Percentiles rank a stretch among this genome's conserved stretches.
Evolutionary conservation across 805 yeast genomes (phyloP).

Genomic region (Candida multigemmis): DNA sequence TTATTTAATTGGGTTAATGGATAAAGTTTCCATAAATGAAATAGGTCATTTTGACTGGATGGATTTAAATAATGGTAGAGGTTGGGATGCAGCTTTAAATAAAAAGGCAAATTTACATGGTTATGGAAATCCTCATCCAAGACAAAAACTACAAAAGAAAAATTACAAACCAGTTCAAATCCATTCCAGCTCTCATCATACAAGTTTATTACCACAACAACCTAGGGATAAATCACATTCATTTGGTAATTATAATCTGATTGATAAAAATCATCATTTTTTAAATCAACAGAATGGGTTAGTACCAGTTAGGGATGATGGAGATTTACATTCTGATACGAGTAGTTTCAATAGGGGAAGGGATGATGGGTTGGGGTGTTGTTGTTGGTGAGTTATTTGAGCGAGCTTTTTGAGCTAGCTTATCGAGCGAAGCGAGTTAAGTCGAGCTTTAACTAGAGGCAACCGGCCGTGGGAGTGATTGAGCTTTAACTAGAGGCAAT

Average conservation of each 20-base stretch:
- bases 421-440: too few species aligned
- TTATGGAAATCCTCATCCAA: conserved; percentile 66
- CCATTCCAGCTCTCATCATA: neutral
- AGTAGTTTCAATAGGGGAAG: conserved; percentile 18
- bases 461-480: too few species aligned
- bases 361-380: too few species aligned
- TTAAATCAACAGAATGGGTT: conserved; percentile 17
- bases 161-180: conserved; percentile 8
- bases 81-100: conserved; percentile 72
- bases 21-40: conserved; percentile 52
- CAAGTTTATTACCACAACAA: conserved; percentile 3
- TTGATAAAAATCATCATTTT: conserved; percentile 8
- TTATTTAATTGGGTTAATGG: conserved; percentile 67
- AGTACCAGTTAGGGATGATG: conserved; percentile 24
- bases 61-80: conserved; percentile 69
- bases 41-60: conserved; percentile 78
- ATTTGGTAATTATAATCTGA: conserved; percentile 9
- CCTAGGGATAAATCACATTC: conserved; percentile 9
- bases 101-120: conserved; percentile 78
- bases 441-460: too few species aligned
- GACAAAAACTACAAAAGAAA: conserved; percentile 34
- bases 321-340: conserved; percentile 30
- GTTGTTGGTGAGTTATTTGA: too few species aligned
- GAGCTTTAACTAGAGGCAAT: too few species aligned
- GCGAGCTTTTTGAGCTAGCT: too few species aligned